A percentile compares a stretch with the other conserved stretches of the same genome.
These are phyloP conservation scores for Neofusicoccum parvum DNA, from an alignment of 2,329 filamentous ascomycete genomes.

Conservation along the genomic window DNA sequence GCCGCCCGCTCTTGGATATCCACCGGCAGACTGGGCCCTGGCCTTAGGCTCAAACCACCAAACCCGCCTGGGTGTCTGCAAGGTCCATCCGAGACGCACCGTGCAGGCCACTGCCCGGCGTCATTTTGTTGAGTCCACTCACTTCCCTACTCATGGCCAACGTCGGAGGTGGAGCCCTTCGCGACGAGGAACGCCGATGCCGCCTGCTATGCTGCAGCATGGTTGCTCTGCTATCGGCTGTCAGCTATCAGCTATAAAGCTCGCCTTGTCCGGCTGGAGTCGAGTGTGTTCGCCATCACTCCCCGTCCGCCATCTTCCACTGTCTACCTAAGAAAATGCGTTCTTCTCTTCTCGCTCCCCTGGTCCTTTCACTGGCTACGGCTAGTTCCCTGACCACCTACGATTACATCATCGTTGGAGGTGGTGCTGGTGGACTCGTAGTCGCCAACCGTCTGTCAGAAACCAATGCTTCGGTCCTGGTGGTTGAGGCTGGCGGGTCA, in stretches of 20 bases:
- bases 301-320: neutral
- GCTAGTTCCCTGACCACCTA: slow-evolving; percentile 24
- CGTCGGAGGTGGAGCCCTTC: neutral
- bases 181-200: neutral
- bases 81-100: neutral
- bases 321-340: neutral
- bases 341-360: neutral
- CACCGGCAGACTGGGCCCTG: neutral
- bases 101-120: neutral
- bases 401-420: slow-evolving; percentile 39
- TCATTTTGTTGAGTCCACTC: neutral
- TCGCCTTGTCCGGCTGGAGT: neutral
- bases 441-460: slow-evolving; percentile 57
- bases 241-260: neutral
- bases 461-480: slow-evolving; percentile 47
- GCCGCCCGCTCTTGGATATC: neutral
- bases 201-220: neutral
- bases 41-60: neutral
- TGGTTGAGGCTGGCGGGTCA: slow-evolving; percentile 28
- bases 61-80: neutral
- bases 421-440: slow-evolving; percentile 49
- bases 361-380: neutral
- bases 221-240: neutral
- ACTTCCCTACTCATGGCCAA: neutral
- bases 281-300: neutral